A percentile compares a stretch with the other conserved stretches of the same genome.
Evolutionary conservation across 2,329 filamentous ascomycete species (phyloP).

Genomic region (Calycina herbarum): DNA sequence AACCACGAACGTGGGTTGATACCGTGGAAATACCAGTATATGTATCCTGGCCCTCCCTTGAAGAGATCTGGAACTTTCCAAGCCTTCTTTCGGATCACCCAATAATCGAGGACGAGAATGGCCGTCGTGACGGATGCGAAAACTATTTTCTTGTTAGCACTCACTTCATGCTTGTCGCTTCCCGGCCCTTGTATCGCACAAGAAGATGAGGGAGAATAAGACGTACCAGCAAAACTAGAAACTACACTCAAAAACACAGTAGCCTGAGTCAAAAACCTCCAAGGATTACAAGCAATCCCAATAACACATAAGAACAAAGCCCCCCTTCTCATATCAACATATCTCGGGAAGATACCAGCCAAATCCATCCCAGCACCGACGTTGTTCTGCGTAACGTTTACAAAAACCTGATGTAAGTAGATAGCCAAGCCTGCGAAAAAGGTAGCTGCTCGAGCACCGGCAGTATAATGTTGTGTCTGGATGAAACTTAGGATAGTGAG

Average conservation of each 20-base stretch:
- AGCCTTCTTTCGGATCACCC: constrained; percentile 40
- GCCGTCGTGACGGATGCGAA: constrained; percentile 48
- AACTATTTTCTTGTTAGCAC: constrained; percentile 33
- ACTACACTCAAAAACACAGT: neutral
- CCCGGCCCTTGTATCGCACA: neutral
- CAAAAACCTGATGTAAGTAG: constrained; percentile 46
- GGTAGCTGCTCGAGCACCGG: constrained; percentile 40
- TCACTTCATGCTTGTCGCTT: too few relatives aligned
- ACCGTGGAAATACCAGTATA: too few relatives aligned
- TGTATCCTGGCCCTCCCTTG: too few relatives aligned
- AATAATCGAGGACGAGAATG: constrained; percentile 43
- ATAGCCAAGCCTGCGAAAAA: constrained; percentile 49
- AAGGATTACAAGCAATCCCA: constrained; percentile 48
- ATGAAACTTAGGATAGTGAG: constrained; percentile 14
- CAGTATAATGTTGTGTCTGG: constrained; percentile 14
- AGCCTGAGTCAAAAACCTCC: constrained; percentile 45
- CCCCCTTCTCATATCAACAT: constrained; percentile 57
- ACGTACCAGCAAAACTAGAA: constrained; percentile 7
- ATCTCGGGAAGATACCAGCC: constrained; percentile 51
- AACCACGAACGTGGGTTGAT: too few relatives aligned
- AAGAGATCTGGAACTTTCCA: constrained; percentile 15
- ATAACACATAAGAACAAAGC: constrained; percentile 48
- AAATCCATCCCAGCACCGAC: constrained; percentile 56
- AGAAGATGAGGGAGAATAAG: neutral
- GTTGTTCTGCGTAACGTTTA: constrained; percentile 49